Percentiles rank a stretch among this genome's conserved stretches.
These are phyloP conservation scores for Penicillium psychrofluorescens DNA, from an alignment of 495 filamentous ascomycete species.

Conservation along the genomic window DNA sequence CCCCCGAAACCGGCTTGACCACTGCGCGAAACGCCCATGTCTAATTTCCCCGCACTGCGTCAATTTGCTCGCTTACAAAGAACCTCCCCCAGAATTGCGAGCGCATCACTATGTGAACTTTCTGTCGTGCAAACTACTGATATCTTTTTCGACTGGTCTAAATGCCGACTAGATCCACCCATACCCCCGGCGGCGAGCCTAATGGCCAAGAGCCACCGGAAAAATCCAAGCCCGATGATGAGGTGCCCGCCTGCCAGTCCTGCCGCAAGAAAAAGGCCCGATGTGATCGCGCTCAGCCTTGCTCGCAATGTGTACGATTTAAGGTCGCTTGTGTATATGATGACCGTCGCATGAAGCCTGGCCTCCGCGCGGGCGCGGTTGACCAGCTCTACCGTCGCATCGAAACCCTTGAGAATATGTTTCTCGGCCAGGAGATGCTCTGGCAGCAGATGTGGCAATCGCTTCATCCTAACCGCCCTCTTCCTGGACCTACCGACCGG, in stretches of 20 bases:
- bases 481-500: background rate
- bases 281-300: conserved; percentile 30
- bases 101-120: no score
- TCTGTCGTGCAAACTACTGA: no score
- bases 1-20: no score
- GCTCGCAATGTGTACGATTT: conserved; percentile 27
- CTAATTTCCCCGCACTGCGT: no score
- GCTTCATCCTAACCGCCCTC: background rate
- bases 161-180: background rate
- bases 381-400: conserved; percentile 30
- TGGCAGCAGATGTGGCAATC: conserved; percentile 17
- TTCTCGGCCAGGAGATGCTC: conserved; percentile 20
- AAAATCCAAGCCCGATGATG: conserved; percentile 6
- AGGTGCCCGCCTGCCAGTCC: conserved; percentile 27
- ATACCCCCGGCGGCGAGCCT: background rate
- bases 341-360: conserved; percentile 26
- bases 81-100: no score
- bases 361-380: conserved; percentile 33
- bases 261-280: conserved; percentile 36
- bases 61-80: no score
- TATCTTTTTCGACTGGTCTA: background rate
- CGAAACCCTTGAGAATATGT: conserved; percentile 25
- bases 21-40: no score
- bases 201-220: conserved; percentile 1
- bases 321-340: conserved; percentile 28